Base-by-base conservation (phyloP, 441 rosid species). In the Daphne laureola region DNA sequence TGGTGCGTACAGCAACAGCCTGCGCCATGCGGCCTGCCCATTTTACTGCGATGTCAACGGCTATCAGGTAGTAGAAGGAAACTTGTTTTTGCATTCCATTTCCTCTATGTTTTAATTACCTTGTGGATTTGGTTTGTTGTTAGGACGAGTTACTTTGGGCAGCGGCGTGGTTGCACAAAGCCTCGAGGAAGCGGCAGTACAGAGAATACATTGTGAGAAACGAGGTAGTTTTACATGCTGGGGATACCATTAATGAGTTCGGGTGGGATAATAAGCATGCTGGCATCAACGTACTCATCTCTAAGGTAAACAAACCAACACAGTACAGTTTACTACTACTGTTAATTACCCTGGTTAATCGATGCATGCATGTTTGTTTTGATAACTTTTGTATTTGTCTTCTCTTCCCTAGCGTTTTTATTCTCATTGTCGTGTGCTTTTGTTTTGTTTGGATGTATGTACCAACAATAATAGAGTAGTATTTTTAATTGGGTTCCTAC, bases 181-280 rank as follows among this genome's bases (percentile, higher is more conserved):
- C 90, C 23, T 83, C 90, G 7, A 67, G 81, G 63, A 71, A 68
- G 69, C 79, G 90, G 62, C 57, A 38, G 18, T 83, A 78, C 60
- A 74, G 86, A 68, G 90, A 83, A 58, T 83, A 76, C 67, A 80
- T 83, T 45, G 74, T 80, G 64, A 72, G 68, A 74, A 83, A 83
- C 72, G 86, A 83, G 70, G 72, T 78, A 18, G 54, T 75, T 45
- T 72, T 80, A 58, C 78, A 66, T 49, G 90, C 90, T 40, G 90
- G 86, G 31, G 90, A 83, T 65, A 78, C 90, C 35, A 83, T 83
- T 51, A 78, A 83, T 60, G 90, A 83, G 69, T 83, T 83, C 43
- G 90, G 90, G 54, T 83, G 90, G 90, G 90, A 83, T 15, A 83
- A 83, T 55, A 83, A 83, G 66, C 90, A 83, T 55, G 90, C 90